Conservation (phyloP, 1,284 basidiomycete genomes). For the Trichosporon sp. region DNA sequence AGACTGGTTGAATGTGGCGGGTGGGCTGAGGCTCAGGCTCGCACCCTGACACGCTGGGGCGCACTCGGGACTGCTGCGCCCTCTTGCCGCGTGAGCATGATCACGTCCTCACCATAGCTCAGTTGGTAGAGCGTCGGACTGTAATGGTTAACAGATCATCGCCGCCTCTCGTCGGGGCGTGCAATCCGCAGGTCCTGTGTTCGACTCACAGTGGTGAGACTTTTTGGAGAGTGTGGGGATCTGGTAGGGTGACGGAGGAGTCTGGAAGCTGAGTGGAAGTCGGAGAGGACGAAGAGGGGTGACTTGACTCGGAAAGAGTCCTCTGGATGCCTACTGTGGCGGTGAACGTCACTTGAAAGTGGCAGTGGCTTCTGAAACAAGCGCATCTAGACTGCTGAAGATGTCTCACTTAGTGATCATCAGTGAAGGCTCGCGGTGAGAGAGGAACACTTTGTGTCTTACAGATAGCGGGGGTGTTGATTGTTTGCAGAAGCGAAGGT, state of each 20-base stretch:
- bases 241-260: not conserved
- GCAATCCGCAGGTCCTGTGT: not conserved
- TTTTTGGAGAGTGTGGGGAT: not conserved
- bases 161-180: no score
- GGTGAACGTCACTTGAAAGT: no score
- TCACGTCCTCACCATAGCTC: not conserved
- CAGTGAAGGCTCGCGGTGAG: no score
- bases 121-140: not conserved
- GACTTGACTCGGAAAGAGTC: no score
- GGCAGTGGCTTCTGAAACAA: no score
- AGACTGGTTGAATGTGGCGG: not conserved
- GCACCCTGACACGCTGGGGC: not conserved
- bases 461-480: no score
- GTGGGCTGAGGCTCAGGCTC: not conserved
- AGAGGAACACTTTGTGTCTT: no score
- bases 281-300: not conserved
- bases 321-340: no score
- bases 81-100: not conserved
- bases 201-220: not conserved
- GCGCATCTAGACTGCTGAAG: no score
- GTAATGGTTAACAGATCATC: not conserved
- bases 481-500: no score
- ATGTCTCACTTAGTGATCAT: no score
- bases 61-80: not conserved
- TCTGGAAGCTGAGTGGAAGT: not conserved